phyloP scores from a whole-genome alignment of 1,284 basidiomycete genomes.

The Naganishia albida region DNA sequence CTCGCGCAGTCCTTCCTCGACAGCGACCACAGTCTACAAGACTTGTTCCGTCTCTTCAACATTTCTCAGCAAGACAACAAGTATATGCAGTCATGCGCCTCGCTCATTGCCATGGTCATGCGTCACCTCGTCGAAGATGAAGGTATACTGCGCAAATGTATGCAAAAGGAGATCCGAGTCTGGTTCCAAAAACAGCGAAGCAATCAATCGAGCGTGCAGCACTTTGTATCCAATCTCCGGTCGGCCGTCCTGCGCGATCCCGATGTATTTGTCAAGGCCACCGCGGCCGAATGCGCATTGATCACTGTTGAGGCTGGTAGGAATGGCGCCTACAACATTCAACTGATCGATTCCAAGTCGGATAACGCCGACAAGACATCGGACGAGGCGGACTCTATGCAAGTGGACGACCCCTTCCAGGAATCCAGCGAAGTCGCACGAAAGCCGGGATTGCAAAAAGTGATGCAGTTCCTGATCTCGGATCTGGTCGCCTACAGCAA shows the following conservation, averaged over 20 bases:
- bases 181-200: constrained; percentile 72
- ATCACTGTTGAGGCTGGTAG: constrained; percentile 63
- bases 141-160: constrained; percentile 66
- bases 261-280: constrained; percentile 71
- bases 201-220: constrained; percentile 65
- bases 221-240: constrained; percentile 74
- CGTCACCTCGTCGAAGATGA: constrained; percentile 87
- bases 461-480: constrained; percentile 43
- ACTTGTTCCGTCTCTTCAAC: constrained; percentile 27
- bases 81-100: constrained; percentile 39
- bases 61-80: constrained; percentile 29
- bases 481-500: constrained; percentile 36
- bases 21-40: constrained; percentile 14
- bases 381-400: constrained; percentile 58
- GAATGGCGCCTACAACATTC: constrained; percentile 63
- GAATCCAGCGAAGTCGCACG: constrained; percentile 7
- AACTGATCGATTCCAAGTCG: constrained; percentile 56
- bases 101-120: constrained; percentile 81
- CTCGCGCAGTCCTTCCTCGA: constrained; percentile 53
- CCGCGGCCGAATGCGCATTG: constrained; percentile 70
- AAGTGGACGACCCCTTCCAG: constrained; percentile 61
- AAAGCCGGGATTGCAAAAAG: constrained; percentile 22
- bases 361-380: not conserved
- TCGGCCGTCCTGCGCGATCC: constrained; percentile 82
- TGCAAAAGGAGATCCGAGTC: constrained; percentile 78